Base-by-base conservation (phyloP, 2,329 filamentous ascomycete genomes). In the Alternaria panax region DNA sequence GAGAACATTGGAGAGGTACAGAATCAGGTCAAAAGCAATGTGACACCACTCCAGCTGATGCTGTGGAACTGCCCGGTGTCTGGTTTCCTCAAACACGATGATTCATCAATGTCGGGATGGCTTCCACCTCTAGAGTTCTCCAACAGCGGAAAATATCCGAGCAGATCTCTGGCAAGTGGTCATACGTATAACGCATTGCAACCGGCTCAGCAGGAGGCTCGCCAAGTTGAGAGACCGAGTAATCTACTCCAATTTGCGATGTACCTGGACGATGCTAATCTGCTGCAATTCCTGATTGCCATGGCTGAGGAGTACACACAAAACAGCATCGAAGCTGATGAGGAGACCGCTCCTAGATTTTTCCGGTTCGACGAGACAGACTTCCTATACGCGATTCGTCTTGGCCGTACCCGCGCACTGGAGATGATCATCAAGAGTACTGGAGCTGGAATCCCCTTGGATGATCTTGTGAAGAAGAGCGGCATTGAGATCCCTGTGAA, bases 1-100 rank as follows among this genome's bases (percentile, higher is more conserved):
- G 90, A 95, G 16, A 87, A 92, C 66, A 83, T 95, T 57, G 90
- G 90, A 0, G 85, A 91, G 64, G 82, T 90, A 4, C 86, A 86
- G 0, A 88, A 85, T 70, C 83, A 89, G 55, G 89, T 92, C 59
- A 88, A 91, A 71, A 91, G 90, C 57, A 78, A 81, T 16, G 78
- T 84, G 8, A 83, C 82, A 34, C 88, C 92, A 2, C 71, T 85
- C 1, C 63, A 75, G 0, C 74, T 91, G 56, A 74, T 93, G 5
- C 65, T 71, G 5, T 81, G 64, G 59, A 0, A 11, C 3, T 68
- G 57, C 45, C 62, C 66, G 11, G 59, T 54, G 2, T 59, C 51
- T 41, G 36, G 32, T n/a, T 69, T 62, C 8, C 51, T 63, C 18
- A 51, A 52, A 8, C 53, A 61, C 4, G 53, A 62, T 7, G 51